phyloP scores from a whole-genome alignment of 2,329 filamentous ascomycete genomes.

The Fusarium sulawesiense region DNA sequence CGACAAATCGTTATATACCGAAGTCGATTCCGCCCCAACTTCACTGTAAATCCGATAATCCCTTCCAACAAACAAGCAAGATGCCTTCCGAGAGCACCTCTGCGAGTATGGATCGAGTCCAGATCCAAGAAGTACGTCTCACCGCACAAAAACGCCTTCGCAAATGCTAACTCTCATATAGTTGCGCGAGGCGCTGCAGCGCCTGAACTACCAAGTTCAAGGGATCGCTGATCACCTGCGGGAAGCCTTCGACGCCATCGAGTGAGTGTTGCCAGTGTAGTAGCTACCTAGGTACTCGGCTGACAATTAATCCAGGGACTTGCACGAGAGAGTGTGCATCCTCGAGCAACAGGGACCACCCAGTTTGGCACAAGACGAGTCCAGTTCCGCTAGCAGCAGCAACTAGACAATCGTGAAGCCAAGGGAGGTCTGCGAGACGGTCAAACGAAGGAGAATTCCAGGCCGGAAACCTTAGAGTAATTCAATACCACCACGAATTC shows the following conservation, averaged over 20 bases:
- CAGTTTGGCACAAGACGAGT: too few relatives aligned
- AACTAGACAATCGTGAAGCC: too few relatives aligned
- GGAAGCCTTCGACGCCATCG: accelerated
- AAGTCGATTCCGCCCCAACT: background rate
- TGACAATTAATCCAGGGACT: background rate
- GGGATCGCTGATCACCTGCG: background rate
- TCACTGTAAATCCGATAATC: accelerated
- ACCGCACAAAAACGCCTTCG: background rate
- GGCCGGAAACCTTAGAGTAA: too few relatives aligned
- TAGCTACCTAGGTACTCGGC: background rate
- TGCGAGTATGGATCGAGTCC: too few relatives aligned
- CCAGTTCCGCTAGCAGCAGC: too few relatives aligned
- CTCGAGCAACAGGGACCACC: background rate
- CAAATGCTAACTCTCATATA: background rate
- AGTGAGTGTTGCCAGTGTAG: background rate
- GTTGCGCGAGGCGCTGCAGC: background rate
- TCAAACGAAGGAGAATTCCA: too few relatives aligned
- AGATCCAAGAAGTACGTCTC: background rate
- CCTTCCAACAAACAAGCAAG: accelerated
- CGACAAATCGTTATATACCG: too few relatives aligned
- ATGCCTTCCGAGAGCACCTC: background rate
- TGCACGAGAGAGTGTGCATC: background rate
- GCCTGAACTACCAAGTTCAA: background rate
- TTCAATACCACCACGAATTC: too few relatives aligned
- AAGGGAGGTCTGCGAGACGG: too few relatives aligned